These are phyloP conservation scores for Leptographium lundbergii DNA, from an alignment of 2,329 filamentous ascomycete genomes.

Conservation along the genomic window DNA sequence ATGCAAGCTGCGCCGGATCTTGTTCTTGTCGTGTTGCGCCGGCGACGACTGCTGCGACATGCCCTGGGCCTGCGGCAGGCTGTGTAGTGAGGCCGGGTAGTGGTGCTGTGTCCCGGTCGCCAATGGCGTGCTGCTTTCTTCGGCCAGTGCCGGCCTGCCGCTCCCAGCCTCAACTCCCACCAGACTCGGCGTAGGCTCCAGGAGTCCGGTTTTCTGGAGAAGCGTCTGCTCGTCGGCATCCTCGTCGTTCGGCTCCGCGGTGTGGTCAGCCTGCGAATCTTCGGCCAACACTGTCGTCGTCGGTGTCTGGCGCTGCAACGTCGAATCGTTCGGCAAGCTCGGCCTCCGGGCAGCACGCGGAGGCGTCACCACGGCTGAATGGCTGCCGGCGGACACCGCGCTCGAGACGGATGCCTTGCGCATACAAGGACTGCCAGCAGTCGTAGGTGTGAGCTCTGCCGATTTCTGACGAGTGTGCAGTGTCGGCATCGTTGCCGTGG, in stretches of 20 bases:
- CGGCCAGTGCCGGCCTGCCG: conserved; percentile 20
- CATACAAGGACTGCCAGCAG: conserved; percentile 20
- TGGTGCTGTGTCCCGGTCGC: neutral
- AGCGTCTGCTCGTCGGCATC: conserved; percentile 58
- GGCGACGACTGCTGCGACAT: conserved; percentile 18
- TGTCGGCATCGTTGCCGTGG: conserved; percentile 21
- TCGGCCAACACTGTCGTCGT: neutral
- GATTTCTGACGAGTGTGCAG: conserved; percentile 26
- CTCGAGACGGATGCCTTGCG: conserved; percentile 33
- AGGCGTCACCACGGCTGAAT: conserved; percentile 20
- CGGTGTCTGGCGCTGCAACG: neutral
- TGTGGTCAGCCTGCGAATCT: conserved; percentile 15
- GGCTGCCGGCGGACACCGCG: conserved; percentile 23
- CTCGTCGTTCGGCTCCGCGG: neutral
- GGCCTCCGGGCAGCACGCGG: conserved; percentile 19
- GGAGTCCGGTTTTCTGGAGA: conserved; percentile 53
- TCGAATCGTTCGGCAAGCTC: conserved; percentile 9
- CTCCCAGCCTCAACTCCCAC: neutral
- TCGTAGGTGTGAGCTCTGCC: conserved; percentile 27
- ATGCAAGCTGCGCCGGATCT: conserved; percentile 75
- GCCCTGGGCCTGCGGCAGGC: conserved; percentile 63
- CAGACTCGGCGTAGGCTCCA: conserved; percentile 27
- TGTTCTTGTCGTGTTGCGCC: conserved; percentile 38
- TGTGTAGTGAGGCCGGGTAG: conserved; percentile 11
- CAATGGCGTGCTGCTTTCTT: conserved; percentile 15